These are phyloP conservation scores for Chlorella sp. DNA, from an alignment of 139 green algal species.

Conservation along the genomic window DNA sequence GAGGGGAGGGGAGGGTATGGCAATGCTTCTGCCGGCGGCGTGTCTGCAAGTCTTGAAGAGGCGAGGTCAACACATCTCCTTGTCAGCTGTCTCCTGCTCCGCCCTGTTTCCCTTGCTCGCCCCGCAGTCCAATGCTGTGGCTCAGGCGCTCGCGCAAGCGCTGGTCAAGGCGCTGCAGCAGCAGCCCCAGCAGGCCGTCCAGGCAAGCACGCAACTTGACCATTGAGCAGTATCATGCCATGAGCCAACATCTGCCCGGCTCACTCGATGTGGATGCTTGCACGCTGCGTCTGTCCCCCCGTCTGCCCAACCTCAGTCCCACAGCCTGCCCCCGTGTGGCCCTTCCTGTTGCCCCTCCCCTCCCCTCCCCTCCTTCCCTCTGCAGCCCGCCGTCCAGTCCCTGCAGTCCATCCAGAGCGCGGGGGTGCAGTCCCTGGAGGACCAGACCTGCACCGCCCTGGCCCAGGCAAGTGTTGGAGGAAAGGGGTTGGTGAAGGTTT, in stretches of 20 bases:
- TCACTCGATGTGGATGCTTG: too few species aligned
- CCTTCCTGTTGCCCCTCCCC: too few species aligned
- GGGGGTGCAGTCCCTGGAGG: conserved; percentile 3
- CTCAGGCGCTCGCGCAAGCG: background rate
- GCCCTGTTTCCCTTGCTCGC: background rate
- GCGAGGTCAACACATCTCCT: too few species aligned
- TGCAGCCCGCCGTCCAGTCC: conserved; percentile 13
- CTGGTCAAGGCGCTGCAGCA: background rate
- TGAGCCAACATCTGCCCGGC: too few species aligned
- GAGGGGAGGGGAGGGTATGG: too few species aligned
- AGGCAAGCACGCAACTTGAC: background rate
- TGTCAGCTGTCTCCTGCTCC: background rate
- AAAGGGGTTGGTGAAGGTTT: too few species aligned
- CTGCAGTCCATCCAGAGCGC: background rate
- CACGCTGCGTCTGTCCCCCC: too few species aligned
- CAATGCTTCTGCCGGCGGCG: too few species aligned
- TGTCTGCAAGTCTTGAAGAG: too few species aligned
- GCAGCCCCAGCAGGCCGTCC: background rate
- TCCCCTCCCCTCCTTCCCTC: background rate
- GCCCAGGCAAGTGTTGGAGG: background rate
- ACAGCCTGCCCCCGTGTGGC: too few species aligned
- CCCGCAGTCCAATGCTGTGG: background rate
- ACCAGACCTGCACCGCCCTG: conserved; percentile 19
- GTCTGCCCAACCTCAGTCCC: too few species aligned
- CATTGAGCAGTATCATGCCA: too few species aligned